These are phyloP conservation scores for Wilhelminamyces savonicus DNA, from an alignment of 805 yeast species.

Conservation along the genomic window DNA sequence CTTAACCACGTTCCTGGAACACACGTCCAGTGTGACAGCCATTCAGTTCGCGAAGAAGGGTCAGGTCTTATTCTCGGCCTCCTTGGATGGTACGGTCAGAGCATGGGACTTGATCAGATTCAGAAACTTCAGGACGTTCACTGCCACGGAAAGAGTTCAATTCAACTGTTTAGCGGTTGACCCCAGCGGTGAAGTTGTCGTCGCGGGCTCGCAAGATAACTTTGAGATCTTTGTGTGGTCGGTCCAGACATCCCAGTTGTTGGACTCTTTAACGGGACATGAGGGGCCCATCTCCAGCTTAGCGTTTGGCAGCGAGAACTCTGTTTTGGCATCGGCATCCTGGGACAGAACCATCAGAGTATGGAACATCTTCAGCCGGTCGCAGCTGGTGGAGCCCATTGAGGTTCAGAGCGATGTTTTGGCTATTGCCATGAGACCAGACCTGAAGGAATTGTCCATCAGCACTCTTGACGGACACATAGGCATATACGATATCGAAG, in stretches of 20 bases:
- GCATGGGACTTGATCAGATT: conserved; percentile 95
- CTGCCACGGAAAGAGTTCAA: conserved; percentile 84
- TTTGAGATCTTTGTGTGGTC: conserved; percentile 95
- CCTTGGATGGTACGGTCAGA: conserved; percentile 92
- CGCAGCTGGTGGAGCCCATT: conserved; percentile 86
- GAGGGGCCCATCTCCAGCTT: conserved; percentile 91
- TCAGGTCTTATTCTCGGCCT: conserved; percentile 84
- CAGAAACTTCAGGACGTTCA: conserved; percentile 90
- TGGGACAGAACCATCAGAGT: conserved; percentile 95
- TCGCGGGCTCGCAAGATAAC: conserved; percentile 88
- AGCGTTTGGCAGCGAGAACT: conserved; percentile 75
- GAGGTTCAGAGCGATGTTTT: conserved; percentile 80
- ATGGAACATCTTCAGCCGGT: conserved; percentile 88
- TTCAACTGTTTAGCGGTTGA: conserved; percentile 89
- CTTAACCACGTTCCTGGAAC: conserved; percentile 86
- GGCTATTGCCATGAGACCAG: conserved; percentile 80
- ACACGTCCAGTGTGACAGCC: conserved; percentile 80
- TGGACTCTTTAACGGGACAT: conserved; percentile 87
- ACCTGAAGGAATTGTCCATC: conserved; percentile 85
- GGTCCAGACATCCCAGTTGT: conserved; percentile 87
- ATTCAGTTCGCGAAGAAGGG: conserved; percentile 85
- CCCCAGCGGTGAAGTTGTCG: conserved; percentile 94
- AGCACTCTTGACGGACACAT: conserved; percentile 86
- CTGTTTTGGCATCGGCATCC: conserved; percentile 79
- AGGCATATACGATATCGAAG: conserved; percentile 74